Evolutionary conservation across 768 basidiomycete species (phyloP).

Genomic region (Scleroderma citrinum): DNA sequence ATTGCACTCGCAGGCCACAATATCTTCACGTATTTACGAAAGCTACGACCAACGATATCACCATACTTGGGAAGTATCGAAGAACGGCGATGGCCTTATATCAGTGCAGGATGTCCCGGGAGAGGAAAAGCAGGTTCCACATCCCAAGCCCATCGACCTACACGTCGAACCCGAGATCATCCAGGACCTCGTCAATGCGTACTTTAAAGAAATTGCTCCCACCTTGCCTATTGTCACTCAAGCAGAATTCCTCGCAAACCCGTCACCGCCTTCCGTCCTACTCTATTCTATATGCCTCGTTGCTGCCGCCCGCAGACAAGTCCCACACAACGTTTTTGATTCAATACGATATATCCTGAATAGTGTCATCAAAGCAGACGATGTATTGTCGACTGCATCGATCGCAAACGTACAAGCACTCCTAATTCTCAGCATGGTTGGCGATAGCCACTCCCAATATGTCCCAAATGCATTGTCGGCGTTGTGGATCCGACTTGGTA

Average conservation of each 20-base stretch:
- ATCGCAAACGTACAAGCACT: slow-evolving; percentile 86
- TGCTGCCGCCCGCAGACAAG: slow-evolving; percentile 78
- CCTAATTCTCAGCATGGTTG: slow-evolving; percentile 80
- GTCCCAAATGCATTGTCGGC: slow-evolving; percentile 83
- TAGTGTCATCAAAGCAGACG: slow-evolving; percentile 79
- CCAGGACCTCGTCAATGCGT: slow-evolving; percentile 82
- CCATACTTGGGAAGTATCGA: slow-evolving; percentile 81
- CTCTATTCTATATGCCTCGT: slow-evolving; percentile 94
- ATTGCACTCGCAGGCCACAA: slow-evolving; percentile 82
- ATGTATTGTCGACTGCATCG: slow-evolving; percentile 82
- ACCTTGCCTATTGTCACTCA: slow-evolving; percentile 85
- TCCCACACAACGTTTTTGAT: slow-evolving; percentile 83
- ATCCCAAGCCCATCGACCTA: slow-evolving; percentile 61
- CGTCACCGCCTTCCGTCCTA: slow-evolving; percentile 72
- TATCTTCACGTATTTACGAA: slow-evolving; percentile 83
- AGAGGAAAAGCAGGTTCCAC: slow-evolving; percentile 48
- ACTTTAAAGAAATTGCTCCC: slow-evolving; percentile 87
- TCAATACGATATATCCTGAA: slow-evolving; percentile 86
- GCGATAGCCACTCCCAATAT: slow-evolving; percentile 86
- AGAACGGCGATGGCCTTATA: slow-evolving; percentile 84
- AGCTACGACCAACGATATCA: slow-evolving; percentile 84
- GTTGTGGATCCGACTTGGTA: slow-evolving; percentile 79
- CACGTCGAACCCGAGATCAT: slow-evolving; percentile 74
- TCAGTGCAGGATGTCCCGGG: slow-evolving; percentile 60
- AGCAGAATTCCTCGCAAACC: slow-evolving; percentile 75